Conservation (phyloP, 2,329 filamentous ascomycete genomes). For the Talaromyces piceae region DNA sequence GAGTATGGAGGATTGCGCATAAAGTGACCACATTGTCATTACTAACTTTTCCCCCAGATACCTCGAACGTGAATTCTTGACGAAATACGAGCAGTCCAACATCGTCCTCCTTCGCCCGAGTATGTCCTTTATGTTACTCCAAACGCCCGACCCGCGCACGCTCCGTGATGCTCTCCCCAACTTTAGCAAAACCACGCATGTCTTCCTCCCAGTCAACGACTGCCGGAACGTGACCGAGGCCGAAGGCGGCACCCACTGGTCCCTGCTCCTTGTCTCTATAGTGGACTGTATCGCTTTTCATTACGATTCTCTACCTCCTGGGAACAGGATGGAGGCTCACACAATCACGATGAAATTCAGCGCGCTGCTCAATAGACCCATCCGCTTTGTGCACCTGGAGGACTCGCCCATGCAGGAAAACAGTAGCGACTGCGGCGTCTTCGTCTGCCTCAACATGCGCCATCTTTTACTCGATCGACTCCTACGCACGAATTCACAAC, state of each 20-base stretch:
- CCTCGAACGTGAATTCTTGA: conserved; percentile 81
- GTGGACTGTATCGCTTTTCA: conserved; percentile 91
- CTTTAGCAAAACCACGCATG: conserved; percentile 74
- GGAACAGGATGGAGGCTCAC: conserved; percentile 68
- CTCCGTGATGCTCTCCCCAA: conserved; percentile 67
- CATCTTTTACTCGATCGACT: conserved; percentile 82
- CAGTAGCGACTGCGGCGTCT: conserved; percentile 87
- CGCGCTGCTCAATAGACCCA: conserved; percentile 58
- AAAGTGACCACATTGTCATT: neutral
- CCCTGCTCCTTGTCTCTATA: conserved; percentile 77
- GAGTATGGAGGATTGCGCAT: conserved; percentile 52
- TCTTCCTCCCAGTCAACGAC: conserved; percentile 95
- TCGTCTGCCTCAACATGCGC: conserved; percentile 91
- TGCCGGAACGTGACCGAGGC: conserved; percentile 64
- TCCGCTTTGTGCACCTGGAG: conserved; percentile 67
- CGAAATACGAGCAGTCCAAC: conserved; percentile 69
- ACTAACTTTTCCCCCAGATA: conserved; percentile 43
- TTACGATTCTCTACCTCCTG: conserved; percentile 77
- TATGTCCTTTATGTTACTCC: conserved; percentile 87
- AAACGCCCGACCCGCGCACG: conserved; percentile 52
- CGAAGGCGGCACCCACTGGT: conserved; percentile 95
- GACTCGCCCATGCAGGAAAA: conserved; percentile 91
- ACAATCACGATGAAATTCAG: conserved; percentile 62
- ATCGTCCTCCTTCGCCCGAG: conserved; percentile 87
- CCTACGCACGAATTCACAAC: conserved; percentile 66